Percentiles rank a stretch among this genome's conserved stretches.
Evolutionary conservation across 225 moss, liverwort and hornwort genomes (phyloP).

Genomic region (Antitrichia curtipendula): DNA sequence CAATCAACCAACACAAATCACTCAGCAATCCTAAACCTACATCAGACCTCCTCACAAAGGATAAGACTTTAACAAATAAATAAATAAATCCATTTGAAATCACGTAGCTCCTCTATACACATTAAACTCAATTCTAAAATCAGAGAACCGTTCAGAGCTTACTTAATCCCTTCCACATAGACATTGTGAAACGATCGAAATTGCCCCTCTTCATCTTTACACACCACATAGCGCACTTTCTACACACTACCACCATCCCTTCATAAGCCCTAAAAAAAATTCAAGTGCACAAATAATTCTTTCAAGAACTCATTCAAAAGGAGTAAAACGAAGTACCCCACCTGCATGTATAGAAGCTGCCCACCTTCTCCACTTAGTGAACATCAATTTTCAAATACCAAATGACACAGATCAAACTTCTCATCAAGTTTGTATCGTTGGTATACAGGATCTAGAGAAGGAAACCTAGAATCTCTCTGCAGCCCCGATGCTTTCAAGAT

Average conservation of each 20-base stretch:
- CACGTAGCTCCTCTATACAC: background rate
- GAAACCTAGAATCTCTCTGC: background rate
- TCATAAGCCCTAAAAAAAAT: background rate
- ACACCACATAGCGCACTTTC: slow-evolving; percentile 66
- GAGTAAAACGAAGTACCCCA: background rate
- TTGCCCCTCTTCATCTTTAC: slow-evolving; percentile 61
- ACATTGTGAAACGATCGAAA: slow-evolving; percentile 89
- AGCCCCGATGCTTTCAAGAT: background rate
- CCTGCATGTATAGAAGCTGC: slow-evolving; percentile 84
- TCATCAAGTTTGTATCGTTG: background rate
- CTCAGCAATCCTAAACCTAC: background rate
- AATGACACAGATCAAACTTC: background rate
- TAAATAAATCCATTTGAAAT: background rate
- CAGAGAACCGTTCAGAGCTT: background rate
- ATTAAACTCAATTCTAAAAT: slow-evolving; percentile 1
- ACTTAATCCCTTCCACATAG: slow-evolving; percentile 14
- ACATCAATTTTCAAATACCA: background rate
- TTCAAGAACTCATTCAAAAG: background rate
- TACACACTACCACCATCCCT: slow-evolving; percentile 41
- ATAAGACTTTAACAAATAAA: background rate
- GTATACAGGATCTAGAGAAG: background rate
- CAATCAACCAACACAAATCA: background rate
- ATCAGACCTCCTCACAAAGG: background rate
- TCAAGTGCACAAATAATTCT: background rate
- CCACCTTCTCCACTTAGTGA: slow-evolving; percentile 54